Evolutionary conservation across 2,329 filamentous ascomycete genomes (phyloP), one percentile per base, ranked within the genome.

Genomic region (Didymellaceae sp.): DNA sequence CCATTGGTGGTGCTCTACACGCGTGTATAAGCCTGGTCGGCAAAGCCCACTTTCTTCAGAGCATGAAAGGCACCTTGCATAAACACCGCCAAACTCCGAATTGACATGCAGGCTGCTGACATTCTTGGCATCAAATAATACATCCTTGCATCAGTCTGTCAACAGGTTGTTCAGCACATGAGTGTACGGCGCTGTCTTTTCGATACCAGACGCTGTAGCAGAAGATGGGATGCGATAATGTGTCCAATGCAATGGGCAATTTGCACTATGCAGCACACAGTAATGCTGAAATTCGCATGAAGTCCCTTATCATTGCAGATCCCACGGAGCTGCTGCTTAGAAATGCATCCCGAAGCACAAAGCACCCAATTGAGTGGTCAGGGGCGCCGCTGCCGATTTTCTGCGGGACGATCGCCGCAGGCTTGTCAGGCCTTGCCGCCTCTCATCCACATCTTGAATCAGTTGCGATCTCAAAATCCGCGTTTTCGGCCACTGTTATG

Each of bases 371-470:
- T 21, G 44, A 18, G 9, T 16, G 14, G n/a, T 14, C 16, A 11
- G 22, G 43, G 30, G 40, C 32, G 28, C 18, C 14, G 32, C 14
- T 22, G 22, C 39, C 46, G 33, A 50, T 22, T 14, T 47, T 43
- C 17, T 38, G 43, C 38, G 49, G 38, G 38, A 47, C 43, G 49
- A 52, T 47, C 43, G 42, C 32, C 44, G 44, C 49, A 34, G 24
- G 39, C 44, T 26, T 39, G 49, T 53, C 49, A 53, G 39, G 21
- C 18, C 30, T 39, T 17, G 32, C 34, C 34, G 2, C 44, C n/a
- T 33, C 22, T 28, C 25, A 44, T 44, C 49, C 44, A 53, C 43
- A 13, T 31, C 39, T 39, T 45, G 49, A 53, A 34, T 53, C 49
- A 47, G 37, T 24, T 26, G n/a, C 14, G 24, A 30, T 17, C 17